Evolutionary conservation across 2,329 filamentous ascomycete species (phyloP), one percentile per base, ranked within the genome.

Genomic region (Sporothrix phasma): DNA sequence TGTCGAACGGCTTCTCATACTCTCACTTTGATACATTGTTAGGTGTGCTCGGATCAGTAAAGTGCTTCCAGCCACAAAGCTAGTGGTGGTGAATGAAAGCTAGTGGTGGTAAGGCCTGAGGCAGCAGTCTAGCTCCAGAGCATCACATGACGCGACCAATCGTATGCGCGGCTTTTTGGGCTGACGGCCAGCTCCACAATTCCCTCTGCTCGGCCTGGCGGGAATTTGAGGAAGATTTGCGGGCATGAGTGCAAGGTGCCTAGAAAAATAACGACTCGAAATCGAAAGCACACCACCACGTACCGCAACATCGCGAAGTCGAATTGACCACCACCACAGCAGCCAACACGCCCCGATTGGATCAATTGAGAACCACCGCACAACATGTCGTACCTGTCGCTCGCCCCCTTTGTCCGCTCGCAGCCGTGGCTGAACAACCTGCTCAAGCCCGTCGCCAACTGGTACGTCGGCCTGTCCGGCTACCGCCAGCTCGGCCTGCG

Each of bases 391-490:
- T 64, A 65, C 61, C n/a, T 37, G 5, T 46, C 62, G 22, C 53
- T 66, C 29, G 63, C 65, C 37, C 64, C 70, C 65, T 92, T 86
- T 75, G 84, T 97, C 74, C 75, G 86, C 75, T 88, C 88, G 82
- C 87, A 92, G 73, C 92, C 93, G 71, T 96, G 90, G 90, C 85
- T 97, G 74, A 80, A 81, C 77, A 87, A 82, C 72, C 82, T 88
- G 79, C 79, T 97, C 77, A 85, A 81, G 81, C 94, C 94, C 70
- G 75, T 96, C 69, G 85, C 92, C 77, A 84, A 86, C 74, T 96
- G 91, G 91, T 97, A 97, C 81, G 79, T 80, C 79, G 88, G 93
- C 75, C 88, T 91, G 72, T 84, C 92, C 72, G 93, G 69, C 49
- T 68, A 70, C 66, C 69, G 69, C 61, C 68, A 69, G 61, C 66